Conservation (phyloP, 345 rosid genomes). For the Excoecaria cochinchinensis region DNA sequence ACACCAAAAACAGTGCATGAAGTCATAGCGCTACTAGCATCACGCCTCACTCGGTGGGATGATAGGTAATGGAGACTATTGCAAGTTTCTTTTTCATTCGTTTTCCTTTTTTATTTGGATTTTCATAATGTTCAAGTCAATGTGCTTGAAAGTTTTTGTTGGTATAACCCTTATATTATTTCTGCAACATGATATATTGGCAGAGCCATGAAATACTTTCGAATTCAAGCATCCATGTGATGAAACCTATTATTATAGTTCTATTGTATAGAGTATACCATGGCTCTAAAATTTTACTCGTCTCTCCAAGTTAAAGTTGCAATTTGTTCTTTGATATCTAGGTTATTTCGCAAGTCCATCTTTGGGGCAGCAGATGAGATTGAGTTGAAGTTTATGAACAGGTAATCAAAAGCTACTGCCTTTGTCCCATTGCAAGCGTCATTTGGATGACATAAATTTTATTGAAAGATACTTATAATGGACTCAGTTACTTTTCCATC, state of each 20-base stretch:
- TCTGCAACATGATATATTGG: neutral
- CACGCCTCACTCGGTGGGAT: constrained; percentile 90
- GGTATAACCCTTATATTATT: neutral
- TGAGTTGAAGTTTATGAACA: constrained; percentile 89
- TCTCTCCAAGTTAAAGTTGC: constrained; percentile 13
- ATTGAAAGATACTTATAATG: too few species aligned
- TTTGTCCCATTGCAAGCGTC: too few species aligned
- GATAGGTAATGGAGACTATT: constrained; percentile 53
- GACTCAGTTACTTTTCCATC: too few species aligned
- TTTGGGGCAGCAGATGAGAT: constrained; percentile 97
- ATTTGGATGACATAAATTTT: too few species aligned
- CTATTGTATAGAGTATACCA: neutral
- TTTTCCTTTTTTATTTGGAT: too few species aligned
- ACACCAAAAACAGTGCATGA: constrained; percentile 86
- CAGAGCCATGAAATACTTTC: neutral
- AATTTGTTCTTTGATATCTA: constrained; percentile 22
- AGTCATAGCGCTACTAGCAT: constrained; percentile 74
- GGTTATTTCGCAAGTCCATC: constrained; percentile 90
- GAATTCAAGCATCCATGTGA: neutral
- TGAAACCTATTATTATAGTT: neutral
- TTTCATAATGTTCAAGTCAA: neutral
- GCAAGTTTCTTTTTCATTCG: neutral
- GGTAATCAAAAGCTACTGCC: constrained; percentile 39
- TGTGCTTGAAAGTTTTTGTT: neutral
- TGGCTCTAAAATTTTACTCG: neutral